These are phyloP conservation scores for Straminergon stramineum DNA, from an alignment of 225 moss, liverwort and hornwort genomes.

Conservation along the genomic window DNA sequence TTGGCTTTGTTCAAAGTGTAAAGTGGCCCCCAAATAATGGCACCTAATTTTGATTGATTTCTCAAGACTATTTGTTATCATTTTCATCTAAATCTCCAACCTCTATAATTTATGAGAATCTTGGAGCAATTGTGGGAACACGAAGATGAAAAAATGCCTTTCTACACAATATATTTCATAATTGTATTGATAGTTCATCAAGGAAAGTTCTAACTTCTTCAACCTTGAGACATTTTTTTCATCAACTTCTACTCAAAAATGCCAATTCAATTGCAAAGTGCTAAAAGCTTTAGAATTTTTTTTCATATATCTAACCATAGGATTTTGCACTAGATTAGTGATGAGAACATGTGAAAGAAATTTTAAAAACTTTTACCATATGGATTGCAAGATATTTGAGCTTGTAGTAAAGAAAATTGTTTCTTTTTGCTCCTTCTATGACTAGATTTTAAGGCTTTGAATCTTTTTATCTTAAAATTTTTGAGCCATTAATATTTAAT, in stretches of 20 bases:
- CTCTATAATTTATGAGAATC: background rate
- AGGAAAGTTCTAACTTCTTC: background rate
- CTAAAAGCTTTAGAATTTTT: background rate
- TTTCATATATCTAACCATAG: no score
- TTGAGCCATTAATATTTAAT: background rate
- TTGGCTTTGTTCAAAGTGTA: background rate
- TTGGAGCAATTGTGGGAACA: fast-evolving
- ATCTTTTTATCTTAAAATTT: background rate
- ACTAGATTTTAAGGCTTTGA: background rate
- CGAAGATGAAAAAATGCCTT: background rate
- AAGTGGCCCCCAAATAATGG: fast-evolving
- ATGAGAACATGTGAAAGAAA: background rate
- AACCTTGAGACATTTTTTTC: fast-evolving
- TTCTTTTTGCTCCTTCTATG: background rate
- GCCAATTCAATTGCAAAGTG: background rate
- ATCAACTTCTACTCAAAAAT: background rate
- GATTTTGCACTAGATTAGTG: background rate
- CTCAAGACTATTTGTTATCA: fast-evolving
- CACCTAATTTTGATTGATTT: background rate
- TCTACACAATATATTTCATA: fast-evolving
- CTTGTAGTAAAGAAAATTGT: background rate
- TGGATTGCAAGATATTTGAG: background rate
- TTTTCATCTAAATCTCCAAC: background rate
- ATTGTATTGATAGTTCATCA: fast-evolving
- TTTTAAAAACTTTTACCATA: fast-evolving